Conservation (phyloP, 202 grass and related monocot species). For the Zoysia matrella region DNA sequence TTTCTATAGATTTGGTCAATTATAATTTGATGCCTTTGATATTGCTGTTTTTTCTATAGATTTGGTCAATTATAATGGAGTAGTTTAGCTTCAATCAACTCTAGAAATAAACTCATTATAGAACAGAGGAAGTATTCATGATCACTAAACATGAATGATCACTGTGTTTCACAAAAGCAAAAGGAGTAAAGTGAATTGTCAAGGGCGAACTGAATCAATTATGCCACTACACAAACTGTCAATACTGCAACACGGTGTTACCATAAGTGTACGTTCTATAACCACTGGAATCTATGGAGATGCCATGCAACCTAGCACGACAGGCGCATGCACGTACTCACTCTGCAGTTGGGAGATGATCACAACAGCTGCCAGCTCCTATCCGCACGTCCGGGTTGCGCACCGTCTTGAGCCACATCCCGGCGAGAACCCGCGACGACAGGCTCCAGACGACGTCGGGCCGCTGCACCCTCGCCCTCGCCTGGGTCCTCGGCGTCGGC, state of each 20-base stretch:
- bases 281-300: not conserved
- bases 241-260: not conserved
- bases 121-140: too few relatives aligned
- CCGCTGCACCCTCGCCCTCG: conserved; percentile 36
- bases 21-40: too few relatives aligned
- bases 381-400: conserved; percentile 83
- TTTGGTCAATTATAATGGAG: too few relatives aligned
- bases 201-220: not conserved
- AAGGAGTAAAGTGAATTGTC: not conserved
- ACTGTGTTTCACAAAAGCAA: too few relatives aligned
- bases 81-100: too few relatives aligned
- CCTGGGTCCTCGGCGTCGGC: not conserved
- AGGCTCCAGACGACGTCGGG: conserved; percentile 75
- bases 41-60: too few relatives aligned
- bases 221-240: not conserved
- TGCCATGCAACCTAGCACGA: not conserved
- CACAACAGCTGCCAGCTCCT: not conserved
- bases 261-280: not conserved
- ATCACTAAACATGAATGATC: too few relatives aligned
- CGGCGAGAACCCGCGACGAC: conserved; percentile 77
- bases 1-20: too few relatives aligned
- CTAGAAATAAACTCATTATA: too few relatives aligned
- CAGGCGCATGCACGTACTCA: not conserved
- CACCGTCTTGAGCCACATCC: conserved; percentile 86
- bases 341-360: not conserved